Evolutionary conservation across 2,329 filamentous ascomycete species (phyloP).

Genomic region (Emergomyces orientalis): DNA sequence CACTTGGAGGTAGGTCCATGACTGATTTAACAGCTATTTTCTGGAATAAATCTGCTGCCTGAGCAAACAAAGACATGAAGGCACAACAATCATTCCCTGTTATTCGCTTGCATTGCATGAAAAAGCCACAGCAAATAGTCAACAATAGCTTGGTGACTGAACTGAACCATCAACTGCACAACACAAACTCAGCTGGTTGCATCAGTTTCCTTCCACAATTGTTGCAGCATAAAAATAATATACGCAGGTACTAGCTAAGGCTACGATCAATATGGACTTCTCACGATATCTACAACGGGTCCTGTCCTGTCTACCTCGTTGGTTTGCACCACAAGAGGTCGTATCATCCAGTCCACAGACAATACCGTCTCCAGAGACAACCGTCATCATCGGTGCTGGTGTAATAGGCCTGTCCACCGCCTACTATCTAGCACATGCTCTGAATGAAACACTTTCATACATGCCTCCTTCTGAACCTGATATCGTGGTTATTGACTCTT

Average conservation of each 20-base stretch:
- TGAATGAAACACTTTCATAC: not conserved
- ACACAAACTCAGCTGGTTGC: not conserved
- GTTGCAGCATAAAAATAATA: not conserved
- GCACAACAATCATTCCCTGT: not conserved
- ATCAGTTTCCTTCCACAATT: not conserved
- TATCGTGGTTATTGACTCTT: conserved; percentile 7
- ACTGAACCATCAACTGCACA: not conserved
- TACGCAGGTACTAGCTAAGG: not conserved
- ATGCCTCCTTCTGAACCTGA: not conserved
- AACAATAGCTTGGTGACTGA: not conserved
- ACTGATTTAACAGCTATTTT: not conserved
- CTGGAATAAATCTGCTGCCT: not conserved
- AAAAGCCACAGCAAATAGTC: not conserved
- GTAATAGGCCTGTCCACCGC: conserved; percentile 4
- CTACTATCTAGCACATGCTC: conserved; percentile 2
- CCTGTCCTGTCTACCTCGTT: not conserved
- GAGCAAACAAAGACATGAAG: not conserved
- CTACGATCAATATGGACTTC: not conserved
- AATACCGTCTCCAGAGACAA: not conserved
- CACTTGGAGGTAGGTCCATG: not conserved
- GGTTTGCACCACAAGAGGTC: not conserved
- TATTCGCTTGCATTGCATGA: not conserved
- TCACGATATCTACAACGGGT: not conserved
- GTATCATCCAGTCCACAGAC: not conserved
- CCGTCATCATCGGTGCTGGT: conserved; percentile 1